Base-by-base conservation (phyloP, 164 flowering plant species). In the Nymphaea colorata region DNA sequence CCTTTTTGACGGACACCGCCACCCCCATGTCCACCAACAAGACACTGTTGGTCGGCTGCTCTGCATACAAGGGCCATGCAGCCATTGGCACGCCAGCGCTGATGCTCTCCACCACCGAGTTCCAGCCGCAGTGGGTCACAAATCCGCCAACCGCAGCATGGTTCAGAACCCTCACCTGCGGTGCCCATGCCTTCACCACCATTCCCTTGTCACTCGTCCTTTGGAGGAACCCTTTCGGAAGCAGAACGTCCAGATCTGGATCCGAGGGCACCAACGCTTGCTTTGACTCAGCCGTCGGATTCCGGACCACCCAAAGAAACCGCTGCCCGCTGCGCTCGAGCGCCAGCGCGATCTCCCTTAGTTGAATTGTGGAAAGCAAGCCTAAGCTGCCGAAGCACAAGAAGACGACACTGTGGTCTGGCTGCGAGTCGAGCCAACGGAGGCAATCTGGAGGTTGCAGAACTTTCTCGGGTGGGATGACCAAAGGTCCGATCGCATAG, bases 71-170 rank as follows among this genome's bases (percentile, higher is more conserved):
- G 2, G 82, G 79, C 74, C 70, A 74, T 4, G 78, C 78, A 42
- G 74, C 41, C 4, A 79, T 67, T 3, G 80, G 80, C 45, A 79
- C 82, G 5, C 71, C 64, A 4, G 76, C 75, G 42, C 78, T 62
- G 0, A 77, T 59, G 18, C 80, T 71, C 73, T 79, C 82, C 63
- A 67, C 2, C 67, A 70, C 75, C 5, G 82, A 79, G 70, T 79
- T 79, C 82, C 78, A 79, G 2, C 80, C 80, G 42, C 80, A 79
- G 47, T 77, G 82, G 67, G 77, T 79, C 65, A 79, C 25, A 59
- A 76, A 79, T 59, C 79, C 82, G 3, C 44, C 61, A 2, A 76
- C 75, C 36, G 67, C 44, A 64, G 72, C 51, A 44, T 77, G 80
- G 17, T 44, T 65, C 1, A 79, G 72, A 53, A 77, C 60, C 63